Evolutionary conservation across 108 stramenopile species (phyloP).

Genomic region (Mayamaea pseudoterrestris): DNA sequence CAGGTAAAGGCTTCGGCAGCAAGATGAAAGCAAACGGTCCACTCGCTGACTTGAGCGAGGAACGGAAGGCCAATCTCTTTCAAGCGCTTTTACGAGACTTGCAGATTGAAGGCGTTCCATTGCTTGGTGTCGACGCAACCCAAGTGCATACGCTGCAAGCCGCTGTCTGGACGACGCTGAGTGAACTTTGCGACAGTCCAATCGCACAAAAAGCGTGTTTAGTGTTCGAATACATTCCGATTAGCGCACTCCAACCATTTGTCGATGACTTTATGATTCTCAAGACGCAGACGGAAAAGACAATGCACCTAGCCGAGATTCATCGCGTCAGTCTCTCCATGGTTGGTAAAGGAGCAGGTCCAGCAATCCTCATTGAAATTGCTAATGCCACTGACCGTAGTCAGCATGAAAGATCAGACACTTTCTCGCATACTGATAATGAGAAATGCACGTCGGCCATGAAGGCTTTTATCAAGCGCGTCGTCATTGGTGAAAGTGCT

Average conservation of each 20-base stretch:
- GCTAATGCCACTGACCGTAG: constrained; percentile 19
- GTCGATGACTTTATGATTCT: constrained; percentile 55
- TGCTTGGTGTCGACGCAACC: constrained; percentile 56
- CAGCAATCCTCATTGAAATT: constrained; percentile 59
- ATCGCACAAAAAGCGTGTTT: constrained; percentile 45
- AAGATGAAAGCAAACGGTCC: constrained; percentile 8
- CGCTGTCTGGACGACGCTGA: constrained; percentile 76
- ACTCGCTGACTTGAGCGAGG: constrained; percentile 31
- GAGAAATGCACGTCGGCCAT: constrained; percentile 34
- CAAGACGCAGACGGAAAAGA: constrained; percentile 36
- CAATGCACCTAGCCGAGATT: constrained; percentile 49
- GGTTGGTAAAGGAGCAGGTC: constrained; percentile 64
- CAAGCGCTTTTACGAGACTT: constrained; percentile 58
- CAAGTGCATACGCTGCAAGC: constrained; percentile 52
- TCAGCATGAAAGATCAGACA: not conserved
- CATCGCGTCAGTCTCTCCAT: constrained; percentile 45
- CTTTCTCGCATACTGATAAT: constrained; percentile 12
- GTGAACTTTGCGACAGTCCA: constrained; percentile 33
- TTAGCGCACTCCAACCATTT: constrained; percentile 39
- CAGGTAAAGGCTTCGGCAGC: too few species aligned
- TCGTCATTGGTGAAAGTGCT: too few species aligned
- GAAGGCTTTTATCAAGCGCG: constrained; percentile 45
- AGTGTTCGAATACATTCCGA: constrained; percentile 54
- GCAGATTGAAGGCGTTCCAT: constrained; percentile 68
- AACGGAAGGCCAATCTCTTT: constrained; percentile 43